These are phyloP conservation scores for Mortierella sp. DNA, from an alignment of 371 early-diverging fungal genomes.

Conservation along the genomic window DNA sequence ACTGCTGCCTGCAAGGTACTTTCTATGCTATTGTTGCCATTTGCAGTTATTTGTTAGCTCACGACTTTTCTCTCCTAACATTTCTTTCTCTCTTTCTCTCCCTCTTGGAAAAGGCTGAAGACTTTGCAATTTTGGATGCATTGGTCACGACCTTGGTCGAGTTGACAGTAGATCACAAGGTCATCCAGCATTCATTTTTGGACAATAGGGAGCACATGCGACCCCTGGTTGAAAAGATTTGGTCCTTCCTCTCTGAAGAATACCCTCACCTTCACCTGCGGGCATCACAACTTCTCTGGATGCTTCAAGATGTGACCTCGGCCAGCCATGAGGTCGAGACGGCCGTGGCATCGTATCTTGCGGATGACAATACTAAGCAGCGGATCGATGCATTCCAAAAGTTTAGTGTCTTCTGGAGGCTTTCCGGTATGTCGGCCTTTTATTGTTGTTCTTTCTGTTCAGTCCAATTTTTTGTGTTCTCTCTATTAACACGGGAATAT, in stretches of 20 bases:
- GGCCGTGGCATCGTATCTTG: conserved; percentile 65
- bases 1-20: conserved; percentile 59
- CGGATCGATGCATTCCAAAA: conserved; percentile 57
- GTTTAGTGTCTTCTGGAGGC: conserved; percentile 81
- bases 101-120: conserved; percentile 20
- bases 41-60: too few relatives aligned
- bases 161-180: conserved; percentile 38
- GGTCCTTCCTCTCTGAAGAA: conserved; percentile 60
- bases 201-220: conserved; percentile 42
- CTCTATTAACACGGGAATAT: too few relatives aligned
- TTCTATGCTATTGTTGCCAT: too few relatives aligned
- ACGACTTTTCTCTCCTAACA: too few relatives aligned
- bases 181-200: conserved; percentile 29
- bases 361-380: conserved; percentile 51
- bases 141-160: conserved; percentile 46
- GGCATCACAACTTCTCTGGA: conserved; percentile 73
- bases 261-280: conserved; percentile 66
- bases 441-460: too few relatives aligned
- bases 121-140: conserved; percentile 41
- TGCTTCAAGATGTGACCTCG: conserved; percentile 62
- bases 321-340: conserved; percentile 69
- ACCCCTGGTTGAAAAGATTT: conserved; percentile 53
- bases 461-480: too few relatives aligned
- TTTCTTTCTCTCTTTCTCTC: not conserved
- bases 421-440: conserved; percentile 59